Base-by-base conservation (phyloP, 2,329 filamentous ascomycete genomes). In the Hypoxylon sp. region DNA sequence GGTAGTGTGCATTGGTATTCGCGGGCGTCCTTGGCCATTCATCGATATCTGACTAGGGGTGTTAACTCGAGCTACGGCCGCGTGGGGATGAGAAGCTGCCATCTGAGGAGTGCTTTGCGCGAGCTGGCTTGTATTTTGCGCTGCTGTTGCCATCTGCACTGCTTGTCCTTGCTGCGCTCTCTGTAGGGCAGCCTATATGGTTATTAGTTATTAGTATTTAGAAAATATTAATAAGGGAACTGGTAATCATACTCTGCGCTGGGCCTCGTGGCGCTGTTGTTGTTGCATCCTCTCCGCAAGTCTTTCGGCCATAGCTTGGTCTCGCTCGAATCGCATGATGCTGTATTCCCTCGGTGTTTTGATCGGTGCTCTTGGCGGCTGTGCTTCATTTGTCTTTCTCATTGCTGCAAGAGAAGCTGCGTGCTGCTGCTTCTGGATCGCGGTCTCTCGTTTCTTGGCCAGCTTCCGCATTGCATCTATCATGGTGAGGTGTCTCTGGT, bases 401-500 rank as follows among this genome's bases (percentile, higher is more conserved):
- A 92, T 88, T 30, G 91, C 91, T 50, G 92, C 92, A 59, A 93
- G 87, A 65, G 87, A 86, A 10, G 89, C 87, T 62, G 88, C 85
- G 74, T 97, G 93, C 73, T 94, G 91, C 75, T 95, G 92, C 80
- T 98, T 98, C 74, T 95, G 93, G 26, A 88, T 81, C 24, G 87
- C 85, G 10, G 91, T 91, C 79, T 99, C 95, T 24, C 94, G 88
- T 79, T 97, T 98, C 82, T 97, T 96, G 0, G 94, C 94, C 49
- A 97, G 78, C 76, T 98, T 99, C 43, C 94, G 88, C 92, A 98
- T 97, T 2, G 92, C 92, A 78, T 98, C 94, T 69, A 99, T 89
- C 72, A 98, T 84, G 47, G 91, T 91, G 59, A 98, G 82, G 73
- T 97, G 92, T 73, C 93, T 92, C 66, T 93, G 91, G 67, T 93